phyloP scores from a whole-genome alignment of 2,329 filamentous ascomycete genomes.

The Cordyceps javanica region DNA sequence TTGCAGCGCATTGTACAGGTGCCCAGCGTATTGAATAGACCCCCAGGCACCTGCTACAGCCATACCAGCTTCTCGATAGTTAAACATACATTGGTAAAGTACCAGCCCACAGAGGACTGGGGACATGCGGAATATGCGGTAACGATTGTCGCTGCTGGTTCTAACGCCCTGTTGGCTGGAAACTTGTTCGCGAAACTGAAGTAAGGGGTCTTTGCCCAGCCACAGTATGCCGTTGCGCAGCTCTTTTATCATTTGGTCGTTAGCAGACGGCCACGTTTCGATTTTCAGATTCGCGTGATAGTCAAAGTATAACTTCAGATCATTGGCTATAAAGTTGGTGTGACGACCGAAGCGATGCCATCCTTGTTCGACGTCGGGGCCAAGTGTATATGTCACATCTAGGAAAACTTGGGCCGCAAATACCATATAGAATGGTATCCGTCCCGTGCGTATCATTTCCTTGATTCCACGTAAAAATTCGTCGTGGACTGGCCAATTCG shows the following conservation, averaged over 20 bases:
- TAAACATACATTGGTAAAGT: neutral
- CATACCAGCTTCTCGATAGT: neutral
- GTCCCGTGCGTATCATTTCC: constrained; percentile 22
- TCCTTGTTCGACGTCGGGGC: neutral
- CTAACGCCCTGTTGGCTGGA: neutral
- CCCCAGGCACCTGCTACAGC: neutral
- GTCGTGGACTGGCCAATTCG: constrained; percentile 22
- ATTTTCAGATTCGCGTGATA: neutral
- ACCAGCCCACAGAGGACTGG: neutral
- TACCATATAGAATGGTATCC: constrained; percentile 21
- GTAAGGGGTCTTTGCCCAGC: neutral
- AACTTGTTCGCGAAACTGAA: neutral
- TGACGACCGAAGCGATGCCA: neutral
- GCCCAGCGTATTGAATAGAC: neutral
- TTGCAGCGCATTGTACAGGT: neutral
- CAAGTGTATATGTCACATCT: constrained; percentile 17
- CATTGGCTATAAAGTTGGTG: neutral
- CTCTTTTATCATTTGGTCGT: neutral
- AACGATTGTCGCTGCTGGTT: neutral
- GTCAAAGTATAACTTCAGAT: neutral
- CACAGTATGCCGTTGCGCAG: neutral
- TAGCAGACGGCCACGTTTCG: neutral
- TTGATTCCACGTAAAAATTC: constrained; percentile 24
- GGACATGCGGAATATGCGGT: neutral
- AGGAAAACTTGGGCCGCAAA: constrained; percentile 28